A percentile compares a stretch with the other conserved stretches of the same genome.
Evolutionary conservation across 2,329 filamentous ascomycete species (phyloP).

Genomic region (Calonectria honghensis): DNA sequence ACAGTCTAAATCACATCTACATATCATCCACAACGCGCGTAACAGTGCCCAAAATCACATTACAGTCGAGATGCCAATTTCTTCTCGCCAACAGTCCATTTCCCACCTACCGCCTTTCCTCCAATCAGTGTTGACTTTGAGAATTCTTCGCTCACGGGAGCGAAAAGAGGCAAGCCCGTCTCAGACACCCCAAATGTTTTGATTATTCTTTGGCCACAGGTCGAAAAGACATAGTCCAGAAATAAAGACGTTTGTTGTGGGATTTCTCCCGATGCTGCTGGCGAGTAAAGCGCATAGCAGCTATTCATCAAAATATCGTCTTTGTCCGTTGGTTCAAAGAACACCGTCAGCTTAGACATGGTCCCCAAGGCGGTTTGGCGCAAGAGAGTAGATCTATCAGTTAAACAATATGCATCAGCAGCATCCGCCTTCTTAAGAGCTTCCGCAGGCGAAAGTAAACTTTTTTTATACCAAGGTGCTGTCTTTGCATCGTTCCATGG

Average conservation of each 20-base stretch:
- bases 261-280: background rate
- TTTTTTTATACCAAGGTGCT: slow-evolving; percentile 5
- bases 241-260: background rate
- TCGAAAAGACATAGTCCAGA: background rate
- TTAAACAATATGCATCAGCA: slow-evolving; percentile 10
- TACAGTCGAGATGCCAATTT: background rate
- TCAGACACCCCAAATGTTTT: slow-evolving; percentile 1
- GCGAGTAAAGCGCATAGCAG: slow-evolving; percentile 10
- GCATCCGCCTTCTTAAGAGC: background rate
- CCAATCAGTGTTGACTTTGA: slow-evolving; percentile 17
- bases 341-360: slow-evolving; percentile 1
- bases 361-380: background rate
- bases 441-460: slow-evolving; percentile 2
- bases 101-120: background rate
- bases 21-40: background rate
- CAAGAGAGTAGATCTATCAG: slow-evolving; percentile 7
- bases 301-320: slow-evolving; percentile 10
- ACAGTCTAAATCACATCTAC: background rate
- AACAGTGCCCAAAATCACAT: no score
- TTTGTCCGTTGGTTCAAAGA: slow-evolving; percentile 15
- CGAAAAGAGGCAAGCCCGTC: slow-evolving; percentile 1
- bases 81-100: background rate
- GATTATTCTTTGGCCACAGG: background rate
- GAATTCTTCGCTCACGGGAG: slow-evolving; percentile 3
- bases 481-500: slow-evolving; percentile 11